These are phyloP conservation scores for Lasiodiplodia sp. DNA, from an alignment of 2,329 filamentous ascomycete genomes.

Conservation along the genomic window DNA sequence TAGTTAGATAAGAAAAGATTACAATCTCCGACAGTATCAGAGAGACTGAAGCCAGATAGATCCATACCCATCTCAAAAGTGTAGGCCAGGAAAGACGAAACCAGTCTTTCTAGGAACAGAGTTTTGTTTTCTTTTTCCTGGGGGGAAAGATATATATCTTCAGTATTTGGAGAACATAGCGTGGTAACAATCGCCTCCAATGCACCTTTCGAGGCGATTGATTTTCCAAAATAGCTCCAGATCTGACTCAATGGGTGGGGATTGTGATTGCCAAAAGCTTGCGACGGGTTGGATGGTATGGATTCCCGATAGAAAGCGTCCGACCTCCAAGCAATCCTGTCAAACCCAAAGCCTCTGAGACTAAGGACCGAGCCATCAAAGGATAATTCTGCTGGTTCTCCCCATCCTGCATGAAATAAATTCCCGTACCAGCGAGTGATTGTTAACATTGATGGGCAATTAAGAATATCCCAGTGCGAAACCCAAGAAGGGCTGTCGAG, in stretches of 20 bases:
- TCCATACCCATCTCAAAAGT: background rate
- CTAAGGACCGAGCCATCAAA: background rate
- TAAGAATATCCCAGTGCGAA: background rate
- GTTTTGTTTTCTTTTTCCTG: background rate
- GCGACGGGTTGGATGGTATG: background rate
- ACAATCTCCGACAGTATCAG: background rate
- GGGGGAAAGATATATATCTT: rapidly evolving
- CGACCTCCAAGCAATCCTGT: background rate
- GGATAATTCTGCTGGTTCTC: background rate
- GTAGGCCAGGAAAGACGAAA: background rate
- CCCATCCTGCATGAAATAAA: too few relatives aligned
- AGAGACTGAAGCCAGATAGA: background rate
- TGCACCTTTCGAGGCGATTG: background rate
- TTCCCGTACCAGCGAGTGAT: rapidly evolving
- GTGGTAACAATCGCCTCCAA: background rate
- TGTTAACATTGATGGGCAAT: background rate
- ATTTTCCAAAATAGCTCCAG: background rate
- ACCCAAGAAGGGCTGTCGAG: background rate
- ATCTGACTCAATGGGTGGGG: background rate
- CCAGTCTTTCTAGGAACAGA: background rate
- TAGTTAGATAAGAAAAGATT: background rate
- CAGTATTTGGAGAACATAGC: background rate
- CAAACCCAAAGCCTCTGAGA: background rate
- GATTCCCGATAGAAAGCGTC: background rate
- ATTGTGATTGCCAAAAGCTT: background rate